These are phyloP conservation scores for Aureobasidium sp. DNA, from an alignment of 2,329 filamentous ascomycete genomes.

Conservation along the genomic window DNA sequence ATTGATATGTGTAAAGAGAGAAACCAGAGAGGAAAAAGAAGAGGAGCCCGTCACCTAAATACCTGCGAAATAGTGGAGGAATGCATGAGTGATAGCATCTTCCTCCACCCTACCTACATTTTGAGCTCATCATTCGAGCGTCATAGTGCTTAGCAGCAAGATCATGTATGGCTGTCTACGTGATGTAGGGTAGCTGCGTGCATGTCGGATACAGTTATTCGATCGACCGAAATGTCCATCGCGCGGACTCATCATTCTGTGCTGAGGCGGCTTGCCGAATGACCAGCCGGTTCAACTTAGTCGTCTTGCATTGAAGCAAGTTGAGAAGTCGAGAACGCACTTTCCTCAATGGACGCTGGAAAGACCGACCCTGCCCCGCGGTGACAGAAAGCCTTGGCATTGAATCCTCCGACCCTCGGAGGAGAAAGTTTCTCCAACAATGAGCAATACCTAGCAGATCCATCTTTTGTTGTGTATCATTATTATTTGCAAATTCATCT, in stretches of 20 bases:
- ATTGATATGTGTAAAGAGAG: not conserved
- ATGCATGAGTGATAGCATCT: not conserved
- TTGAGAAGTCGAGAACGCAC: not conserved
- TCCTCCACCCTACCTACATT: not conserved
- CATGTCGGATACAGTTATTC: not conserved
- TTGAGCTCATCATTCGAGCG: not conserved
- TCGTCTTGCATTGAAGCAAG: not conserved
- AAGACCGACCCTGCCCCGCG: not conserved
- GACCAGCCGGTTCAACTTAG: too few relatives aligned
- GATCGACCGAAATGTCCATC: not conserved
- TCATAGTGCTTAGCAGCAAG: not conserved
- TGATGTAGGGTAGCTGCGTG: not conserved
- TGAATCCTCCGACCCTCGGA: not conserved
- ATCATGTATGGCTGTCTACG: not conserved
- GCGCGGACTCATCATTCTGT: not conserved
- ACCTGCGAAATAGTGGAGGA: not conserved
- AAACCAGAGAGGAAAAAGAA: not conserved
- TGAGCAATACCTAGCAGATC: not conserved
- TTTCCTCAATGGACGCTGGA: not conserved
- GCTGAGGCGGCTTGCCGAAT: not conserved
- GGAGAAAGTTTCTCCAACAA: constrained; percentile 6
- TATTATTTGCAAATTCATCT: not conserved
- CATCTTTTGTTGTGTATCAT: not conserved
- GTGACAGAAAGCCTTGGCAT: not conserved
- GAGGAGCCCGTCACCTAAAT: not conserved